These are phyloP conservation scores for Dimargaris xerosporica DNA, from an alignment of 192 early-diverging fungal genomes.

Conservation along the genomic window DNA sequence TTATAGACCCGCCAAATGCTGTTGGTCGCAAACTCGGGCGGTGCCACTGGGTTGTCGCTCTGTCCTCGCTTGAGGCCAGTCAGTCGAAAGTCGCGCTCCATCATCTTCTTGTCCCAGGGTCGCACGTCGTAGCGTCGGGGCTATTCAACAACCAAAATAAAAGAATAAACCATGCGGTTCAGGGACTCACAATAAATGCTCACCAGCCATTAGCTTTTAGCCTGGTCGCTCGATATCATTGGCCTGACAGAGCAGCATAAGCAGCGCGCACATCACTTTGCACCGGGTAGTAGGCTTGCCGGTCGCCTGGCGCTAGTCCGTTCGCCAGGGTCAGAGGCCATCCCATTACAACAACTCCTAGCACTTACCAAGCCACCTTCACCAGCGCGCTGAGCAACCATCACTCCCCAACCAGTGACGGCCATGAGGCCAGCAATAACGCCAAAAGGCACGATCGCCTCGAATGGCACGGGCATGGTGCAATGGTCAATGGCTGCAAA, in stretches of 20 bases:
- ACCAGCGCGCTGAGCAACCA: constrained; percentile 34
- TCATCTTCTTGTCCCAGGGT: constrained; percentile 65
- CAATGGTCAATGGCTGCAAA: too few species aligned
- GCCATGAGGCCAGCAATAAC: constrained; percentile 50
- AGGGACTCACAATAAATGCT: neutral
- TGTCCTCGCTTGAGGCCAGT: constrained; percentile 57
- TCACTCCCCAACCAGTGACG: constrained; percentile 40
- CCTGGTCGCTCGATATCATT: neutral
- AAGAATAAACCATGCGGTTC: neutral
- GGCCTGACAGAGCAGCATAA: neutral
- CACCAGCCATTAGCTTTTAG: neutral
- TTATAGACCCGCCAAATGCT: constrained; percentile 56
- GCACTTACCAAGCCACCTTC: constrained; percentile 46
- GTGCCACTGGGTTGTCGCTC: constrained; percentile 31
- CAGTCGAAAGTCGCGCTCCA: constrained; percentile 57
- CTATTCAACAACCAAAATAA: constrained; percentile 17
- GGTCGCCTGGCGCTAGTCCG: constrained; percentile 1
- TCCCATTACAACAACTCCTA: neutral
- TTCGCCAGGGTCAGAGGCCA: neutral
- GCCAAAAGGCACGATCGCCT: constrained; percentile 59
- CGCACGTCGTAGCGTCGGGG: constrained; percentile 45
- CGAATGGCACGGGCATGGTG: constrained; percentile 62
- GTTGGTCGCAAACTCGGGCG: constrained; percentile 46
- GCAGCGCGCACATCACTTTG: neutral
- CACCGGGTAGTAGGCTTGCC: neutral